Conservation (phyloP, 768 basidiomycete species). For the Gloeostereum incarnatum region DNA sequence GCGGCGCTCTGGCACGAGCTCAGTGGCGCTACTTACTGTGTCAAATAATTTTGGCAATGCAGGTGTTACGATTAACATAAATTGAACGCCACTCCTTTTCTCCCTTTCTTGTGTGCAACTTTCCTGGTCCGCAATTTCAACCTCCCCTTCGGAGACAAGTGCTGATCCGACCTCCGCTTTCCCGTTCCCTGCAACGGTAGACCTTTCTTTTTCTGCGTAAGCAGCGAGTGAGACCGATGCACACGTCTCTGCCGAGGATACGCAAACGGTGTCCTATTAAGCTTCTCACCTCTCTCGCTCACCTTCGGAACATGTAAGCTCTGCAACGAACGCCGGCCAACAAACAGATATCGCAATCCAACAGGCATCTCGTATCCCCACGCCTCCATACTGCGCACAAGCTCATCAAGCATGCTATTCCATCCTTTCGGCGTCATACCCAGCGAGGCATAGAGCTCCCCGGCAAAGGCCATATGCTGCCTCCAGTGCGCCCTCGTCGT, state of each 20-base stretch:
- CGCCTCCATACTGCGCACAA: constrained; percentile 27
- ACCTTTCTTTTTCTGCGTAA: constrained; percentile 3
- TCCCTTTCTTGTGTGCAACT: no score
- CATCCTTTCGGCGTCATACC: constrained; percentile 16
- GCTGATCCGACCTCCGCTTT: no score
- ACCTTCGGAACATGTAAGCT: neutral
- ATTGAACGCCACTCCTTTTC: no score
- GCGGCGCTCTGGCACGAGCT: no score
- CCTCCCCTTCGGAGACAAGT: no score
- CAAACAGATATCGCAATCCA: constrained; percentile 27
- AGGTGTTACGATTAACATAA: no score
- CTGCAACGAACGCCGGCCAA: constrained; percentile 16
- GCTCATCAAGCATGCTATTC: constrained; percentile 24
- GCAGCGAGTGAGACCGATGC: neutral
- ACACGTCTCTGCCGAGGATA: neutral
- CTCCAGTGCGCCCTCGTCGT: constrained; percentile 6
- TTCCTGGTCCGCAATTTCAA: no score
- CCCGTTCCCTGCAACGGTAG: no score
- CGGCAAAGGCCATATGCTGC: constrained; percentile 18
- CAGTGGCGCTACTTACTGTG: no score
- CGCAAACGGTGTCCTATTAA: neutral
- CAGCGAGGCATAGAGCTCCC: constrained; percentile 14
- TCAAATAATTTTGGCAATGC: no score
- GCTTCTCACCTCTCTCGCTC: neutral
- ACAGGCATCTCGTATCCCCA: constrained; percentile 30